phyloP scores from a whole-genome alignment of 106 monocot species.

The Alisma plantagoaquatica region DNA sequence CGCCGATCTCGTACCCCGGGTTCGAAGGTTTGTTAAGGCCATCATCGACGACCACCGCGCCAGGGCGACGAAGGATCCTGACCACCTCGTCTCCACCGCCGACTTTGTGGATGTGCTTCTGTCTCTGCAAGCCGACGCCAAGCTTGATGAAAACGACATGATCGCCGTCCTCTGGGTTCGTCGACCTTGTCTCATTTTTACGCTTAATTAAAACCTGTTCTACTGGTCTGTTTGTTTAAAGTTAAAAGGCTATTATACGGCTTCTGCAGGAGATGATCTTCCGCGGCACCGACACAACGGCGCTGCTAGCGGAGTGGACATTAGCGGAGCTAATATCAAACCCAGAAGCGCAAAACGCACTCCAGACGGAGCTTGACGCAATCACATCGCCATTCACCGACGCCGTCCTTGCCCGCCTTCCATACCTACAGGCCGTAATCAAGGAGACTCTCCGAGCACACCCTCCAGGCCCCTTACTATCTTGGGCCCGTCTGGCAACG shows the following conservation, averaged over 20 bases:
- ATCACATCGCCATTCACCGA: constrained; percentile 4
- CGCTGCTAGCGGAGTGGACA: constrained; percentile 20
- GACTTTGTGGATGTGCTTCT: constrained; percentile 85
- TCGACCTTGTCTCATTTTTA: too few species aligned
- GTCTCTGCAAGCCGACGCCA: constrained; percentile 46
- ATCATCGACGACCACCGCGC: constrained; percentile 54
- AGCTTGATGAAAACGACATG: constrained; percentile 73
- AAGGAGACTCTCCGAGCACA: constrained; percentile 17
- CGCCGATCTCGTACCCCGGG: constrained; percentile 61
- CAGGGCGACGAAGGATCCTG: background rate
- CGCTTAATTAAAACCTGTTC: too few species aligned
- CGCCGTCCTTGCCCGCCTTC: constrained; percentile 2
- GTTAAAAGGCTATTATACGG: too few species aligned
- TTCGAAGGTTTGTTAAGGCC: constrained; percentile 29
- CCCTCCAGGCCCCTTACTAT: constrained; percentile 27
- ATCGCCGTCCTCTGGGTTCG: constrained; percentile 40
- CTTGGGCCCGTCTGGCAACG: constrained; percentile 24
- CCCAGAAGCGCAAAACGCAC: constrained; percentile 2
- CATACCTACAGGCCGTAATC: constrained; percentile 19
- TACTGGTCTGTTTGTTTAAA: too few species aligned
- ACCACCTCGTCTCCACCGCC: constrained; percentile 25
- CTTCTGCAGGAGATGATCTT: constrained; percentile 28
- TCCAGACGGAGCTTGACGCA: constrained; percentile 10
- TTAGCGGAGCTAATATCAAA: constrained; percentile 11
- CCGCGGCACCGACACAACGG: constrained; percentile 19